Percentiles rank a stretch among this genome's conserved stretches.
Conservation (phyloP, 805 yeast genomes). For the Hanseniaspora pseudoguilliermondii region DNA sequence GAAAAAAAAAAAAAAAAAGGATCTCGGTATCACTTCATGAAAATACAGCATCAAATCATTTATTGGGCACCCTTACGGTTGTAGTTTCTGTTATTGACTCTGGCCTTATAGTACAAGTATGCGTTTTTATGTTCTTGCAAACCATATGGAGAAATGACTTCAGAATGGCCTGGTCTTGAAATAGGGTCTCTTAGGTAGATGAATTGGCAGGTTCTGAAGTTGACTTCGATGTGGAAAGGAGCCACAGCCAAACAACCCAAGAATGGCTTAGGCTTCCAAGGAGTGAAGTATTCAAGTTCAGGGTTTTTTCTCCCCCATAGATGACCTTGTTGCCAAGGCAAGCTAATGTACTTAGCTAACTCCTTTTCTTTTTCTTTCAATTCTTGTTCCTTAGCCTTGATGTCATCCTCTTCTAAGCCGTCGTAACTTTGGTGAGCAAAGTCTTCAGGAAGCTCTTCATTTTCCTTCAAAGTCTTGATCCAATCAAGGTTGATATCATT, state of each 20-base stretch:
- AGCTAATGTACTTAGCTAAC: conserved; percentile 34
- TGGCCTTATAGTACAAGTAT: conserved; percentile 81
- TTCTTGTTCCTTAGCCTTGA: conserved; percentile 28
- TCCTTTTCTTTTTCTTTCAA: conserved; percentile 39
- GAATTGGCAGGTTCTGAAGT: conserved; percentile 87
- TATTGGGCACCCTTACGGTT: conserved; percentile 5
- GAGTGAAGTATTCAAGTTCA: conserved; percentile 76
- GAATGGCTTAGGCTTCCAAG: conserved; percentile 92
- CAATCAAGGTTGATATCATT: conserved; percentile 30
- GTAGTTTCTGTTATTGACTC: conserved; percentile 33
- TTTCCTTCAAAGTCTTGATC: conserved; percentile 35
- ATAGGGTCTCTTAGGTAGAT: conserved; percentile 94
- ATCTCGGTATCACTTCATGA: background rate
- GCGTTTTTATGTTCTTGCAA: conserved; percentile 80
- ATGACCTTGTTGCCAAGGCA: conserved; percentile 71
- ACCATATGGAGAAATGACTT: conserved; percentile 83
- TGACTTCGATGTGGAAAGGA: conserved; percentile 84
- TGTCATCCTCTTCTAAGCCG: conserved; percentile 37
- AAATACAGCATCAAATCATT: background rate
- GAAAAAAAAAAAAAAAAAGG: too few relatives aligned
- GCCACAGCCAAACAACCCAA: conserved; percentile 82
- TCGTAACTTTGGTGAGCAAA: conserved; percentile 28
- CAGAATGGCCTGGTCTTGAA: conserved; percentile 93
- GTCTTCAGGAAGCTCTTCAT: conserved; percentile 24
- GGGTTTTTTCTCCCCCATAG: conserved; percentile 72